Percentiles rank a stretch among this genome's conserved stretches.
Evolutionary conservation across 305 asterid species (phyloP).

Genomic region (Fraxinus velutina): DNA sequence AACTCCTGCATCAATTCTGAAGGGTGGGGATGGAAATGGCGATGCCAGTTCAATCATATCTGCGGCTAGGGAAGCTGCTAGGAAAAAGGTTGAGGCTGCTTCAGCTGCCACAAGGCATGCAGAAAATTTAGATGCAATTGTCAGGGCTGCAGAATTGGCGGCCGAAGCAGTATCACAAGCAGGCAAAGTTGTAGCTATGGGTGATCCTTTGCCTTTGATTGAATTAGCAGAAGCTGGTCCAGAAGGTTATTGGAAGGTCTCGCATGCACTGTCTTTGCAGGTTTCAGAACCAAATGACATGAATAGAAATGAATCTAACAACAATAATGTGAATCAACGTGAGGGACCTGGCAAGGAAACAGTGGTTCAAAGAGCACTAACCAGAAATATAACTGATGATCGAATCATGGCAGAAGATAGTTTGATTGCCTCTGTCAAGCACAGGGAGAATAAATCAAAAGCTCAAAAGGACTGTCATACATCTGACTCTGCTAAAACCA

Average conservation of each 20-base stretch:
- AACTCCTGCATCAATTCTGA: constrained; percentile 59
- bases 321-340: constrained; percentile 30
- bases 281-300: constrained; percentile 31
- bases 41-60: constrained; percentile 55
- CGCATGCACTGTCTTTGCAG: constrained; percentile 31
- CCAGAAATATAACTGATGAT: constrained; percentile 36
- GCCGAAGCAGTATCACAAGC: constrained; percentile 95
- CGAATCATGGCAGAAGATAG: constrained; percentile 34
- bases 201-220: constrained; percentile 68
- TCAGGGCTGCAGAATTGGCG: constrained; percentile 94
- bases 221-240: constrained; percentile 80
- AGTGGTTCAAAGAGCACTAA: constrained; percentile 31
- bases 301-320: constrained; percentile 28
- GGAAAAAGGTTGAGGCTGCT: constrained; percentile 89
- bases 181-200: constrained; percentile 81
- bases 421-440: constrained; percentile 31
- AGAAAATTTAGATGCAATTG: constrained; percentile 82
- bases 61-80: constrained; percentile 93
- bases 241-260: constrained; percentile 58
- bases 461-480: constrained; percentile 39
- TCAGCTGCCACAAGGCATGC: constrained; percentile 93
- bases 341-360: constrained; percentile 44
- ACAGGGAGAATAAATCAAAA: constrained; percentile 38
- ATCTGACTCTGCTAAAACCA: constrained; percentile 34
- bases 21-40: constrained; percentile 45